Conservation (phyloP, 495 filamentous ascomycete genomes). For the Lophiostoma macrostomum region DNA sequence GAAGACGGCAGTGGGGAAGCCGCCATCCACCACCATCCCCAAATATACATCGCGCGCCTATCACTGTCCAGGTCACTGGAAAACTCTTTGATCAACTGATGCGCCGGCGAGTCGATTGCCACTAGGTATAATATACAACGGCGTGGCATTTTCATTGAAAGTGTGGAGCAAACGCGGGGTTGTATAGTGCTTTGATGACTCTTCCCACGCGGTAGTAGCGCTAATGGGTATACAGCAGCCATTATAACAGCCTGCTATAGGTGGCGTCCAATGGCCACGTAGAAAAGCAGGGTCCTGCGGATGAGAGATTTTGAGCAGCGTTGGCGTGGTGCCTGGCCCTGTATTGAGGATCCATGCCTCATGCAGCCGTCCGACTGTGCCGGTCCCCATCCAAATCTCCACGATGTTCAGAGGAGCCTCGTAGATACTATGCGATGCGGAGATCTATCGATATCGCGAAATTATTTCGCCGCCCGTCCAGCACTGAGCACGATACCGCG, state of each 20-base stretch:
- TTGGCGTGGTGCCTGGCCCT: conserved; percentile 14
- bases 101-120: conserved; percentile 15
- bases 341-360: conserved; percentile 2
- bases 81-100: conserved; percentile 26
- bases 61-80: conserved; percentile 14
- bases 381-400: background rate
- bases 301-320: background rate
- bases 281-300: background rate
- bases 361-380: background rate
- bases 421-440: background rate
- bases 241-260: conserved; percentile 11
- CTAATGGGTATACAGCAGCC: conserved; percentile 8
- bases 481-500: background rate
- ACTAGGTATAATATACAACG: conserved; percentile 15
- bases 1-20: background rate
- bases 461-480: background rate
- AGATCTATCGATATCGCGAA: conserved; percentile 3
- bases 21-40: background rate
- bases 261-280: conserved; percentile 12
- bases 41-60: conserved; percentile 6
- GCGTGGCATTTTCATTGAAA: background rate
- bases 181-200: conserved; percentile 14
- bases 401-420: background rate
- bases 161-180: conserved; percentile 26
- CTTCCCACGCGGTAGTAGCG: background rate